Evolutionary conservation across 768 basidiomycete species (phyloP), one percentile per base, ranked within the genome.

Genomic region (Lactarius evosmus): DNA sequence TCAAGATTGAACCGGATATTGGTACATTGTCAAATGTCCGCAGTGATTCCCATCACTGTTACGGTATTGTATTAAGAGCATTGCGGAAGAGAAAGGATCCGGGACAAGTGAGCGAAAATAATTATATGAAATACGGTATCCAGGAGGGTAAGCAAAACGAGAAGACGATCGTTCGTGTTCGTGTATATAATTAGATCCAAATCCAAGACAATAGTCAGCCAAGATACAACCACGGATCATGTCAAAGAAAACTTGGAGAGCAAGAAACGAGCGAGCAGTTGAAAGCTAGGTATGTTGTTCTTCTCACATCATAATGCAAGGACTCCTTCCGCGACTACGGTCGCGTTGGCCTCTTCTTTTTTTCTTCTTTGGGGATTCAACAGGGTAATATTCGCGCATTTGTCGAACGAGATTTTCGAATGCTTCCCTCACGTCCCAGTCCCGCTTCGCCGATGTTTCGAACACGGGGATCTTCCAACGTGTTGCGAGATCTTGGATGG

Each of bases 361-460:
- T 61, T 74, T 75, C 34, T 73, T 70, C 49, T 70, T 67, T 32
- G 58, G 62, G 40, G 62, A 63, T 34, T 83, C 80, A 41, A 76
- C 70, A 19, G 89, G 88, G 72, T 86, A 89, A 63, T 81, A 80
- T 58, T 68, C 73, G 33, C 87, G 82, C 90, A 93, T 90, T 69
- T 89, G 89, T 66, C 82, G 81, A 53, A 91, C 76, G 32, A 93
- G 80, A 64, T 88, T 87, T 69, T 89, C 85, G 71, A 93, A 93
- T 19, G 88, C 90, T 41, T 91, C 89, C 9, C 76, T 76, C 58
- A 93, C 80, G 68, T 93, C 85, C 90, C 88, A 91, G 70, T 92
- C 86, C 53, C 83, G 80, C 74, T 93, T 93, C 11, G 91, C 89
- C n/a, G 90, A 92, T 3, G 91, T 93, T 76, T 93, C 92, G 71